A percentile compares a stretch with the other conserved stretches of the same genome.
phyloP scores from a whole-genome alignment of 495 filamentous ascomycete genomes.

The Terfezia claveryi region DNA sequence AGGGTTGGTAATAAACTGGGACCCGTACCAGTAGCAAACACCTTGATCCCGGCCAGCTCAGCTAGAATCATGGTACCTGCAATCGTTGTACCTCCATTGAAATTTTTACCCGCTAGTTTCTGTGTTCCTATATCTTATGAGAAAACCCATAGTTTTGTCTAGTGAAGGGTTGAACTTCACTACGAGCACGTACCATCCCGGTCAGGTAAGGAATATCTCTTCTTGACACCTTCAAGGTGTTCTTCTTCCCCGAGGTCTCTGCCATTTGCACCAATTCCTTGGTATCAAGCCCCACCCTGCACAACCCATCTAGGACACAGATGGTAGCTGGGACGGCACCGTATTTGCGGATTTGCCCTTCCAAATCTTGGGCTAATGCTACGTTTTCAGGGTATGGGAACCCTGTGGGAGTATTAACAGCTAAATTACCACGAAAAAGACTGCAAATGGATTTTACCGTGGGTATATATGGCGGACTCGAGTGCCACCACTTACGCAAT shows the following conservation, averaged over 20 bases:
- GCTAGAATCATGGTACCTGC: slow-evolving; percentile 83
- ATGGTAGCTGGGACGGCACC: slow-evolving; percentile 86
- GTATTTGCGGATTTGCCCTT: slow-evolving; percentile 51
- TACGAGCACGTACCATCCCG: slow-evolving; percentile 38
- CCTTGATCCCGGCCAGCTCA: slow-evolving; percentile 63
- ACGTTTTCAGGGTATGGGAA: slow-evolving; percentile 68
- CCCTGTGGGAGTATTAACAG: slow-evolving; percentile 27
- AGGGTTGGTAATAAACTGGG: slow-evolving; percentile 22
- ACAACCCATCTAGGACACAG: slow-evolving; percentile 60
- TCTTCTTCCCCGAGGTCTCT: slow-evolving; percentile 36
- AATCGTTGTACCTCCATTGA: slow-evolving; percentile 82
- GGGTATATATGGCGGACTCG: slow-evolving; percentile 76
- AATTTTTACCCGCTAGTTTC: slow-evolving; percentile 38
- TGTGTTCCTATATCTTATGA: slow-evolving; percentile 17
- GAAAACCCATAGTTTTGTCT: background rate
- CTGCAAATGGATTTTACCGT: slow-evolving; percentile 29
- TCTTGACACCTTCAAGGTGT: slow-evolving; percentile 59
- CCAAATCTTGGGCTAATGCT: slow-evolving; percentile 44
- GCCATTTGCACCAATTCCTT: slow-evolving; percentile 52
- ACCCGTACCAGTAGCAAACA: slow-evolving; percentile 55
- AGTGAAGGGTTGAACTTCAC: background rate
- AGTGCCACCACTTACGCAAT: slow-evolving; percentile 47
- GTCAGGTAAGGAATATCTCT: slow-evolving; percentile 64
- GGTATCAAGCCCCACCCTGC: slow-evolving; percentile 48
- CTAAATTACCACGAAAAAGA: background rate